phyloP scores from a whole-genome alignment of 2,329 filamentous ascomycete genomes.

The Fusarium anguioides region DNA sequence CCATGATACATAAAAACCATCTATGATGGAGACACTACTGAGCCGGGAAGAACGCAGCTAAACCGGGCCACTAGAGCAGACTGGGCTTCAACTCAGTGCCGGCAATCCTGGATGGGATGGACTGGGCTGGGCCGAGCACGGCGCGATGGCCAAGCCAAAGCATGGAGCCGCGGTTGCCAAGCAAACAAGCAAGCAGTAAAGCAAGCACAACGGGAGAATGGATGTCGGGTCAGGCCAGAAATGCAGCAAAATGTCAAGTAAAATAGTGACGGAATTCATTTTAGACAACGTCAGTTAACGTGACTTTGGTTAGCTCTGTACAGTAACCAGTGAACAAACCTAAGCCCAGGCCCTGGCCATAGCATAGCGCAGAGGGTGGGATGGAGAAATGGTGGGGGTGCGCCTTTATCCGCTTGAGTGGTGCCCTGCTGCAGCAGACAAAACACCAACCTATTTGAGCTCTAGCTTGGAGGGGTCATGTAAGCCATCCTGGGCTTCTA shows the following conservation, averaged over 20 bases:
- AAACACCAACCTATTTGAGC: slow-evolving; percentile 22
- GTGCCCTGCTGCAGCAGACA: slow-evolving; percentile 5
- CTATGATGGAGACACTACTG: slow-evolving; percentile 36
- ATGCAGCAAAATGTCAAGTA: not conserved
- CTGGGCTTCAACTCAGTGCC: slow-evolving; percentile 27
- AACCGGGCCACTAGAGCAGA: slow-evolving; percentile 19
- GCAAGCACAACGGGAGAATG: slow-evolving; percentile 10
- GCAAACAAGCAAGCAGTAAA: not conserved
- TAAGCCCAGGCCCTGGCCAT: slow-evolving; percentile 8
- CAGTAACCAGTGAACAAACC: slow-evolving; percentile 6
- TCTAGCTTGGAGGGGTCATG: slow-evolving; percentile 28
- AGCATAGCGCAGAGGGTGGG: slow-evolving; percentile 29
- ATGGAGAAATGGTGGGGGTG: slow-evolving; percentile 37
- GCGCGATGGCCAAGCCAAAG: slow-evolving; percentile 4
- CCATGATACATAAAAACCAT: slow-evolving; percentile 36
- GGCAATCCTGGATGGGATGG: slow-evolving; percentile 16
- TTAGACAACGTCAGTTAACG: slow-evolving; percentile 11
- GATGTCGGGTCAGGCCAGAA: slow-evolving; percentile 21
- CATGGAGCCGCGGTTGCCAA: slow-evolving; percentile 23
- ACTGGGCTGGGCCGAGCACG: slow-evolving; percentile 6
- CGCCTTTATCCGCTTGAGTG: slow-evolving; percentile 5
- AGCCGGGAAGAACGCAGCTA: slow-evolving; percentile 33
- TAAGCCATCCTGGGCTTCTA: slow-evolving; percentile 14
- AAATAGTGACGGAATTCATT: slow-evolving; percentile 37
- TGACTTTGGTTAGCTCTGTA: slow-evolving; percentile 4